These are phyloP conservation scores for Tricholoma furcatifolium DNA, from an alignment of 768 basidiomycete genomes.

Conservation along the genomic window DNA sequence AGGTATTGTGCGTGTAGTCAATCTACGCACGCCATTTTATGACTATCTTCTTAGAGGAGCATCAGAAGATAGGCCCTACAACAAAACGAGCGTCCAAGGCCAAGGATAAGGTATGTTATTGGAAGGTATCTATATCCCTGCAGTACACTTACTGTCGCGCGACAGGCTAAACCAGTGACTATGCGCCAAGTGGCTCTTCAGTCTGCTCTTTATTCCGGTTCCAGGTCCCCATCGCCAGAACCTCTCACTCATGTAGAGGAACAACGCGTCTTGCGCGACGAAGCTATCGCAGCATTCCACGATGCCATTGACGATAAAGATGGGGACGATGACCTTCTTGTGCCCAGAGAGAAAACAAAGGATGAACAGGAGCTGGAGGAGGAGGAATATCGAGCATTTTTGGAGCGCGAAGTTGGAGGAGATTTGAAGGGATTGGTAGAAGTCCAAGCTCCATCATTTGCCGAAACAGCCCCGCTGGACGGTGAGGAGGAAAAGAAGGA, in stretches of 20 bases:
- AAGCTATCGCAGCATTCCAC: conserved; percentile 87
- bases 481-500: conserved; percentile 42
- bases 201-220: conserved; percentile 50
- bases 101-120: conserved; percentile 51
- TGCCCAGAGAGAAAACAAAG: conserved; percentile 72
- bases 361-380: conserved; percentile 79
- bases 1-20: conserved; percentile 42
- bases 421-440: conserved; percentile 67
- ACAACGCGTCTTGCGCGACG: conserved; percentile 68
- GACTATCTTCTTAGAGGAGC: conserved; percentile 56
- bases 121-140: neutral
- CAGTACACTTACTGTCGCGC: neutral
- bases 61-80: conserved; percentile 42
- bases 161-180: conserved; percentile 63
- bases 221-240: conserved; percentile 59
- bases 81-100: conserved; percentile 22
- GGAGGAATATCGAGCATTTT: conserved; percentile 80
- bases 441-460: conserved; percentile 37
- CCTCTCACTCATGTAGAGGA: conserved; percentile 67
- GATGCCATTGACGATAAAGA: conserved; percentile 32
- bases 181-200: conserved; percentile 73
- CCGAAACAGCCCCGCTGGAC: conserved; percentile 25
- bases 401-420: conserved; percentile 79
- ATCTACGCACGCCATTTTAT: neutral
- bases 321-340: conserved; percentile 51